A percentile compares a stretch with the other conserved stretches of the same genome.
These are phyloP conservation scores for Eucalyptus pauciflora DNA, from an alignment of 345 rosid species.

Conservation along the genomic window DNA sequence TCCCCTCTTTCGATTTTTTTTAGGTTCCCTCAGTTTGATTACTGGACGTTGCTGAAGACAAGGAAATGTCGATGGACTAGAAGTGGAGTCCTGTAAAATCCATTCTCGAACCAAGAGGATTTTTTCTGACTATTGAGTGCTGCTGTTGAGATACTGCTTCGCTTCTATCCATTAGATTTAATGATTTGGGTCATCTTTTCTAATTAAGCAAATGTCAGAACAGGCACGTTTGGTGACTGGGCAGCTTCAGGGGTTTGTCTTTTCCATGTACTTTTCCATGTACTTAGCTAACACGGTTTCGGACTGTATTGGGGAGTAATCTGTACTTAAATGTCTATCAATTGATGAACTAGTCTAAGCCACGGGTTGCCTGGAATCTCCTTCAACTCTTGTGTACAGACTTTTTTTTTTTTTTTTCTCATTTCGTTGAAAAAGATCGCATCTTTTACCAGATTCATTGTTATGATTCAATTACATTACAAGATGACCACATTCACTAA, in stretches of 20 bases:
- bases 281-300: too few species aligned
- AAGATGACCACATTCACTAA: too few species aligned
- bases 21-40: background rate
- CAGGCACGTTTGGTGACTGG: background rate
- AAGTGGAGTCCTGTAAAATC: background rate
- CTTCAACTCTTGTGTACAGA: too few species aligned
- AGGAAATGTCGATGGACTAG: background rate
- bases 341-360: too few species aligned
- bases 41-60: background rate
- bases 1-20: background rate
- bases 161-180: background rate
- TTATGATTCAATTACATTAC: too few species aligned
- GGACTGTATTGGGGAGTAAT: too few species aligned
- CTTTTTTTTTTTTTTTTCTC: too few species aligned
- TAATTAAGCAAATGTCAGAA: background rate
- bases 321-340: too few species aligned
- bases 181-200: background rate
- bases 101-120: background rate
- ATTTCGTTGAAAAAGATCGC: background rate
- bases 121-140: background rate
- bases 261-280: too few species aligned
- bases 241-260: too few species aligned
- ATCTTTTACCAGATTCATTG: background rate
- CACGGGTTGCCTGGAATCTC: too few species aligned
- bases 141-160: background rate